These are phyloP conservation scores for Penicillium occitanis DNA, from an alignment of 2,329 filamentous ascomycete species.

Conservation along the genomic window DNA sequence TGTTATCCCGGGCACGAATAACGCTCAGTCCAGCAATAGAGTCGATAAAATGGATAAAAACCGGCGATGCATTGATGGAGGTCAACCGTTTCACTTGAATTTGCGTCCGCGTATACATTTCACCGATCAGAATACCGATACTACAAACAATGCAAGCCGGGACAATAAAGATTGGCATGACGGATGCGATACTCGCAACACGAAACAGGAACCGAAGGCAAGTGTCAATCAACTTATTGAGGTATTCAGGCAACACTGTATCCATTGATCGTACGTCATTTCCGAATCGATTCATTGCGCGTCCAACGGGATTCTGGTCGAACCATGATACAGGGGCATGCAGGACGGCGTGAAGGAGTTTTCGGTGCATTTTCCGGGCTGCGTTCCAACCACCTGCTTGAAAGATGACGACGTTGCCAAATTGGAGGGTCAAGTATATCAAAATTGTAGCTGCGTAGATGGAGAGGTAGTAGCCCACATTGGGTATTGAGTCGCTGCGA, in stretches of 20 bases:
- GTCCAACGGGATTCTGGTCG: constrained; percentile 54
- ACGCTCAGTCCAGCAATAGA: constrained; percentile 53
- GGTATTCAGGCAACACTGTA: constrained; percentile 47
- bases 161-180: constrained; percentile 55
- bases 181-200: constrained; percentile 51
- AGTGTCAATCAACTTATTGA: constrained; percentile 38
- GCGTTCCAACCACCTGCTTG: constrained; percentile 60
- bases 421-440: constrained; percentile 29
- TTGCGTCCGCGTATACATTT: constrained; percentile 54
- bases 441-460: constrained; percentile 53
- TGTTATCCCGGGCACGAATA: constrained; percentile 53
- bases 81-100: constrained; percentile 50
- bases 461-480: constrained; percentile 50
- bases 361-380: constrained; percentile 53
- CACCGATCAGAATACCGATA: constrained; percentile 49
- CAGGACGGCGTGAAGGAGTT: constrained; percentile 55
- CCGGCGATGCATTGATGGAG: constrained; percentile 53
- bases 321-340: constrained; percentile 59
- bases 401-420: constrained; percentile 41
- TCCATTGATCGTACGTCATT: constrained; percentile 60
- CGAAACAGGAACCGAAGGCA: constrained; percentile 48
- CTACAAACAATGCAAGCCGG: constrained; percentile 50
- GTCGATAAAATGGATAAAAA: constrained; percentile 59
- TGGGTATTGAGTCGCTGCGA: constrained; percentile 20
- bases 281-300: constrained; percentile 50